A percentile compares a stretch with the other conserved stretches of the same genome.
These are phyloP conservation scores for Paraconiothyrium sp. DNA, from an alignment of 2,329 filamentous ascomycete species.

Conservation along the genomic window DNA sequence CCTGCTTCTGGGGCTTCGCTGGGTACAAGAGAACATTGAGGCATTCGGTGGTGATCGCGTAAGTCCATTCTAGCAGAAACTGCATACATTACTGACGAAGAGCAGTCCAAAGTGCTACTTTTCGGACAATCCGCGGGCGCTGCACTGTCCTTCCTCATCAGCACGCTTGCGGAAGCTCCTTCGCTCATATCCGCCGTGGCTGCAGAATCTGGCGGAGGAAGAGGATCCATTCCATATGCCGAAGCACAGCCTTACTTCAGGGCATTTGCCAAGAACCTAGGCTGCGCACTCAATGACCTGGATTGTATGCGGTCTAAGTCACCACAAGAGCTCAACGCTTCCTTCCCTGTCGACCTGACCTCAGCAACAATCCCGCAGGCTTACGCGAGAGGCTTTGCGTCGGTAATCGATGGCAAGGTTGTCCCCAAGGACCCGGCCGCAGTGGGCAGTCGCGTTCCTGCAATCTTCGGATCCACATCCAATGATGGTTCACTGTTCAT, in stretches of 20 bases:
- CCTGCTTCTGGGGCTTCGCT: not conserved
- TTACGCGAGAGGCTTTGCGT: not conserved
- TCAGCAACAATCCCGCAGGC: not conserved
- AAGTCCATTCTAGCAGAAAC: not conserved
- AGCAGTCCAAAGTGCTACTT: not conserved
- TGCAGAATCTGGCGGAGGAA: slow-evolving; percentile 6
- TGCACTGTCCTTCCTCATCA: not conserved
- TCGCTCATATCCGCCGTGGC: slow-evolving; percentile 7
- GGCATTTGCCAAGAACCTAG: slow-evolving; percentile 1
- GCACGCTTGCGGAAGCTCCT: slow-evolving; percentile 7
- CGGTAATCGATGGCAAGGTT: not conserved
- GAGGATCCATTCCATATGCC: not conserved
- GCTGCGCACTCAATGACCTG: slow-evolving; percentile 5
- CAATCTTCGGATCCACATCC: slow-evolving; percentile 8
- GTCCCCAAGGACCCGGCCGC: slow-evolving; percentile 1
- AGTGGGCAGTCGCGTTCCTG: slow-evolving; percentile 8
- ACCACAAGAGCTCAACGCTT: slow-evolving; percentile 1
- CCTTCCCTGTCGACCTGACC: not conserved
- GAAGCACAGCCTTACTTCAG: slow-evolving; percentile 9
- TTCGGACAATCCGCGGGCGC: slow-evolving; percentile 10
- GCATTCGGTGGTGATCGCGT: slow-evolving; percentile 8
- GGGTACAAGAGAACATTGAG: slow-evolving; percentile 8
- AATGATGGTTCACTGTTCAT: slow-evolving; percentile 1
- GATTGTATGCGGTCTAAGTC: slow-evolving; percentile 7
- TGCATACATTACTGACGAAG: not conserved